A percentile compares a stretch with the other conserved stretches of the same genome.
Conservation (phyloP, 768 basidiomycete genomes). For the Paxillus ammoniavirescens region DNA sequence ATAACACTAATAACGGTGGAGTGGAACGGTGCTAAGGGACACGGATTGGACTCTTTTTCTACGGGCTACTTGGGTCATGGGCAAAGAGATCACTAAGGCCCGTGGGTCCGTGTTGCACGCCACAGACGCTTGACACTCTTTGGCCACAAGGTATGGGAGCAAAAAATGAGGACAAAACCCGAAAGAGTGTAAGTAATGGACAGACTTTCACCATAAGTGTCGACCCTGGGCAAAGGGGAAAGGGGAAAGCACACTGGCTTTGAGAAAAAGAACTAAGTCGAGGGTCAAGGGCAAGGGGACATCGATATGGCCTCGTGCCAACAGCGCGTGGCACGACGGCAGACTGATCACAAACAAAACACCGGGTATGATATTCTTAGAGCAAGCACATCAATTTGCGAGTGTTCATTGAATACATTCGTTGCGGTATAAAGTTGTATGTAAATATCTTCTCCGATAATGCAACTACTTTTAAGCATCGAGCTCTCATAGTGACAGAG, state of each 20-base stretch:
- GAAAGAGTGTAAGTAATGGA: slow-evolving; percentile 2
- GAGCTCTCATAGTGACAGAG: neutral
- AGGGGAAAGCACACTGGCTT: slow-evolving; percentile 14
- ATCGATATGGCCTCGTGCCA: slow-evolving; percentile 11
- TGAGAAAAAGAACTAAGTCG: slow-evolving; percentile 20
- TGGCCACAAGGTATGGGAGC: slow-evolving; percentile 13
- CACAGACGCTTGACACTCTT: slow-evolving; percentile 8
- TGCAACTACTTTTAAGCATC: slow-evolving; percentile 4
- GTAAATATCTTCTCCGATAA: neutral
- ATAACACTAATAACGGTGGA: slow-evolving; percentile 12
- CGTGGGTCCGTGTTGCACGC: slow-evolving; percentile 10
- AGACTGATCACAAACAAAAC: neutral
- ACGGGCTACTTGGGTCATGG: slow-evolving; percentile 28
- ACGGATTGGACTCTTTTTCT: slow-evolving; percentile 25
- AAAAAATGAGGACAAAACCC: slow-evolving; percentile 6
- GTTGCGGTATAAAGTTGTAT: neutral
- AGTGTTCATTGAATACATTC: neutral
- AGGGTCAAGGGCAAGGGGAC: slow-evolving; percentile 22
- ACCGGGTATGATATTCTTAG: neutral
- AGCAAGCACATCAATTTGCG: neutral
- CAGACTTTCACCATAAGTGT: slow-evolving; percentile 3
- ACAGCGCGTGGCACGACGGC: neutral
- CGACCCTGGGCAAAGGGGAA: slow-evolving; percentile 32
- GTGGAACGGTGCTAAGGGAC: slow-evolving; percentile 2
- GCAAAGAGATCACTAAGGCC: slow-evolving; percentile 17